phyloP scores from a whole-genome alignment of 345 rosid species.

The Eucalyptus erythrocorys region DNA sequence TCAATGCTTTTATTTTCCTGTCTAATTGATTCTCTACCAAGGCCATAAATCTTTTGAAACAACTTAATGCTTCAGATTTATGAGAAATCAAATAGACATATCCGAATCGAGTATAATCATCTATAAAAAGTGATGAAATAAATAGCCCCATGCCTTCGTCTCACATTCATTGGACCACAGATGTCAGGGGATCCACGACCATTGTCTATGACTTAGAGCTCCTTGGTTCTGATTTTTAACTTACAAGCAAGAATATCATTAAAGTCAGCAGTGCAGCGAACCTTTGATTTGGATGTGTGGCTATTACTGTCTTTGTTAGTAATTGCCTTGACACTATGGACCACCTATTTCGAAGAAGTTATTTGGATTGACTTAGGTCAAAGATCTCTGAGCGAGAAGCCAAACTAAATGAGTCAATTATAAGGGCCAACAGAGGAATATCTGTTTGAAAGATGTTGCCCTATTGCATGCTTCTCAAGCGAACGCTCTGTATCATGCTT shows the following conservation, averaged over 20 bases:
- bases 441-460: accelerated
- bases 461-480: not conserved
- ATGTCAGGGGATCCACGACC: too few relatives aligned
- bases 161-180: too few relatives aligned
- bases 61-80: too few relatives aligned
- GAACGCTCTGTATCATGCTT: not conserved
- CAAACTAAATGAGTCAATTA: not conserved
- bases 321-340: not conserved
- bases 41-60: too few relatives aligned
- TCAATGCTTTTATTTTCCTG: too few relatives aligned
- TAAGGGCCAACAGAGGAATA: not conserved
- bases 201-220: not conserved
- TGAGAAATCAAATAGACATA: too few relatives aligned
- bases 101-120: too few relatives aligned
- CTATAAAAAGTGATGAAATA: too few relatives aligned
- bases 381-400: not conserved
- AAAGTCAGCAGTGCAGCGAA: not conserved
- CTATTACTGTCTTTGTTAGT: not conserved
- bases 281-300: not conserved
- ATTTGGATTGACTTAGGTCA: not conserved
- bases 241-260: not conserved
- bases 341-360: not conserved
- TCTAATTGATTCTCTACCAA: too few relatives aligned
- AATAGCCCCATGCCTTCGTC: too few relatives aligned
- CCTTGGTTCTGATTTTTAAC: not conserved